Evolutionary conservation across 805 yeast species (phyloP).

Genomic region (Kazachstania psychrophila): DNA sequence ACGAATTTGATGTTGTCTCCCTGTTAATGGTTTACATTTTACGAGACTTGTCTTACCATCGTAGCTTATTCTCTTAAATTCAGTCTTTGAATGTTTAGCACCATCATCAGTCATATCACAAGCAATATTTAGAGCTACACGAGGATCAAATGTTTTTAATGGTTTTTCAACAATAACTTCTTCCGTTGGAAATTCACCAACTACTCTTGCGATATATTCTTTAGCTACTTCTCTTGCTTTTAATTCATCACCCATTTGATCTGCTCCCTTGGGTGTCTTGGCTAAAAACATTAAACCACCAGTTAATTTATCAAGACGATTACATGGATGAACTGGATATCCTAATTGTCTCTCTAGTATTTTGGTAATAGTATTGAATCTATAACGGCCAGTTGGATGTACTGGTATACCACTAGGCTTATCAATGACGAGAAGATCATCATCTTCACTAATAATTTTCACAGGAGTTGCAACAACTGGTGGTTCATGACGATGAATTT

Average conservation of each 20-base stretch:
- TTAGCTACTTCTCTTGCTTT: constrained; percentile 69
- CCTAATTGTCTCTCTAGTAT: constrained; percentile 64
- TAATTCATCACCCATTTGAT: constrained; percentile 59
- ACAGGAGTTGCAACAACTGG: constrained; percentile 53
- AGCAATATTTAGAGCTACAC: constrained; percentile 54
- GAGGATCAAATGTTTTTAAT: constrained; percentile 60
- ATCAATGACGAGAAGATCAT: constrained; percentile 69
- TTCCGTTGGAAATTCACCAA: constrained; percentile 68
- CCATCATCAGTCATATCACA: constrained; percentile 24
- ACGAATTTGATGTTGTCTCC: constrained; percentile 91
- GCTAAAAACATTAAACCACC: constrained; percentile 91
- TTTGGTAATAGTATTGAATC: constrained; percentile 67
- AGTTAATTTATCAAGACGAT: constrained; percentile 79
- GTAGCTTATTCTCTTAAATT: constrained; percentile 54
- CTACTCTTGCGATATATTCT: constrained; percentile 78
- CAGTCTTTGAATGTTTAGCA: constrained; percentile 64
- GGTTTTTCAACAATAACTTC: constrained; percentile 57
- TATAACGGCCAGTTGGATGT: constrained; percentile 84
- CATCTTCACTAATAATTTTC: constrained; percentile 61
- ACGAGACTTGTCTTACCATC: constrained; percentile 60
- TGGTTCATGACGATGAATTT: constrained; percentile 84
- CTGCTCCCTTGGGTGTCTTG: constrained; percentile 69
- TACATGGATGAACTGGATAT: constrained; percentile 69
- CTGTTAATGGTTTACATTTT: constrained; percentile 76
- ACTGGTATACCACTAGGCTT: constrained; percentile 94